Percentiles rank a stretch among this genome's conserved stretches.
Evolutionary conservation across 2,329 filamentous ascomycete species (phyloP).

Genomic region (Alternaria burnsii): DNA sequence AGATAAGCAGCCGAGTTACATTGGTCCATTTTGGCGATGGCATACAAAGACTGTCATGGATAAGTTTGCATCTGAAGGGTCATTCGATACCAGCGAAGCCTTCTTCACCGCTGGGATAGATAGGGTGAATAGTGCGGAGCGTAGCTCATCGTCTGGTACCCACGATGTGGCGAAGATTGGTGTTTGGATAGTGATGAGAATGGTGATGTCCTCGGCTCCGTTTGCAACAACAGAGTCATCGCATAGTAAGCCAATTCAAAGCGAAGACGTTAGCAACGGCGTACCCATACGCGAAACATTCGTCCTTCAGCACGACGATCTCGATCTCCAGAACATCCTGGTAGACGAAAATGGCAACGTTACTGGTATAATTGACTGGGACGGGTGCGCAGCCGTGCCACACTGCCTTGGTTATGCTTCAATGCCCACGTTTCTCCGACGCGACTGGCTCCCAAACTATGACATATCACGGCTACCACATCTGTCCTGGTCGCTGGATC

Average conservation of each 20-base stretch:
- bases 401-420: conserved; percentile 24
- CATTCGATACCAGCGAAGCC: conserved; percentile 9
- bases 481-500: conserved; percentile 9
- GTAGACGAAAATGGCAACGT: conserved; percentile 26
- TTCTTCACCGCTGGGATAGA: conserved; percentile 8
- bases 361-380: conserved; percentile 37
- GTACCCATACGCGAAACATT: conserved; percentile 22
- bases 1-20: neutral
- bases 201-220: neutral
- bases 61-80: neutral
- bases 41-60: conserved; percentile 3
- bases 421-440: conserved; percentile 20
- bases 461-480: neutral
- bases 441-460: conserved; percentile 18
- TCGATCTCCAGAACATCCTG: conserved; percentile 38
- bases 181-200: neutral
- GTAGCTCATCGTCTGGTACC: neutral
- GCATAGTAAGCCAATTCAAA: neutral
- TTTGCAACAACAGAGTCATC: neutral
- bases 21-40: conserved; percentile 3
- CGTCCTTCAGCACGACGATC: conserved; percentile 31
- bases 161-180: neutral
- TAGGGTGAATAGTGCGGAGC: conserved; percentile 4
- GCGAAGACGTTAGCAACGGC: neutral
- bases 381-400: conserved; percentile 20